Base-by-base conservation (phyloP, 805 yeast genomes). In the Hanseniaspora lindneri region DNA sequence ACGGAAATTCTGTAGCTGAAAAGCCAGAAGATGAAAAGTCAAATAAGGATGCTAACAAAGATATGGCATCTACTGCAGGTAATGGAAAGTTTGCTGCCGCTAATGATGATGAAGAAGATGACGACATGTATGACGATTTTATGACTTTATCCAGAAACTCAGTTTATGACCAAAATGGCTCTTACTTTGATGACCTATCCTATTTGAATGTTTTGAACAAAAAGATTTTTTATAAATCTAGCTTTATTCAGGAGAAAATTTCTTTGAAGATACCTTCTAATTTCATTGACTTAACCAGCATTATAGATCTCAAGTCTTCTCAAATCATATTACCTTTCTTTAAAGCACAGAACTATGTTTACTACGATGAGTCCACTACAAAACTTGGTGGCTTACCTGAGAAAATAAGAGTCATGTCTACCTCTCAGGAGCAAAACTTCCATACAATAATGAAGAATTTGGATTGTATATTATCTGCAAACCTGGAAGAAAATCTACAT, bases 261-360 rank as follows among this genome's bases (percentile, higher is more conserved):
- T 3, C 2, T 3, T 13, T 39, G 4, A 32, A 24, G 14, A 16
- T 46, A 10, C 6, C 17, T 4, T 25, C 39, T 10, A 25, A 37
- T 10, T 86, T 69, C 59, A 75, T 89, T 49, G 96, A 89, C 60
- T 68, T 88, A 40, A 75, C 87, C 14, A 95, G 96, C 19, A 64
- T 82, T 17, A 89, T 85, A 0, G 96, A 92, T 59, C 67, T 80
- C 53, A 72, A 96, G 53, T 89, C 98, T 0, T 65, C 85, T 50
- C 72, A 79, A 40, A 76, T 84, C 62, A 83, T 88, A 48, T 70
- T 86, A 37, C 84, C 92, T 20, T 72, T 81, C 2, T 65, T 92
- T 47, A 83, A 83, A 56, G 95, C 97, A 4, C 73, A 77, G 44
- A 79, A 79, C 54, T 68, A 88, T 41, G 66, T 89, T 10, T 61